Base-by-base conservation (phyloP, 148 eudicot genomes). In the Vaccinium myrtillus region DNA sequence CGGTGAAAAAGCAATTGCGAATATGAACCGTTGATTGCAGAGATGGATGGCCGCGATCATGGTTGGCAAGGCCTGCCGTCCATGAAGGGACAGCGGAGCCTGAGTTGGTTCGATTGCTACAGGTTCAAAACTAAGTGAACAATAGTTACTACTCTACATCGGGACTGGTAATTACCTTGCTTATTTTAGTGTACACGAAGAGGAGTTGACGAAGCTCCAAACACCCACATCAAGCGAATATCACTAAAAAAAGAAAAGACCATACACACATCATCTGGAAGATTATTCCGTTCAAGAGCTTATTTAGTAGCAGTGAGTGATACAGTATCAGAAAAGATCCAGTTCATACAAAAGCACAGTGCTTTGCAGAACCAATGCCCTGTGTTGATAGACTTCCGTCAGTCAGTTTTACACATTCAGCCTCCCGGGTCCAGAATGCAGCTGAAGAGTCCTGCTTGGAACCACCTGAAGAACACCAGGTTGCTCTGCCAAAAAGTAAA, bases 381-480 rank as follows among this genome's bases (percentile, higher is more conserved):
- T 4, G 46, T 78, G 5, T 25, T 25, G 4, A 78, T 8, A 6
- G 61, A 27, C 59, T 36, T 36, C 4, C 39, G 39, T 36, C 39
- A 36, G 39, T 36, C 1, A 75, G 78, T 9, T 73, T 55, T 65
- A 75, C 18, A 55, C 71, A 82, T 77, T 82, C 73, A 75, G 78
- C 76, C 56, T 51, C 76, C 86, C 87, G 46, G 78, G 89, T 73
- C 97, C 95, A 13, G 94, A 88, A 61, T 95, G 96, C 73, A 95
- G 92, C 86, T 95, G 90, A 75, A 89, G 77, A 59, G 91, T 89
- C 87, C 81, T 74, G 88, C 94, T 92, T 9, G 88, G 90, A 85
- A 92, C 94, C 7, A 96, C 95, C 88, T 94, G 93, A 80, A 94
- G 88, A 46, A 96, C 95, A 49, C 99, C 99, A 12, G 98, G 93